These are phyloP conservation scores for Coemansia sp. DNA, from an alignment of 192 early-diverging fungal species.

Conservation along the genomic window DNA sequence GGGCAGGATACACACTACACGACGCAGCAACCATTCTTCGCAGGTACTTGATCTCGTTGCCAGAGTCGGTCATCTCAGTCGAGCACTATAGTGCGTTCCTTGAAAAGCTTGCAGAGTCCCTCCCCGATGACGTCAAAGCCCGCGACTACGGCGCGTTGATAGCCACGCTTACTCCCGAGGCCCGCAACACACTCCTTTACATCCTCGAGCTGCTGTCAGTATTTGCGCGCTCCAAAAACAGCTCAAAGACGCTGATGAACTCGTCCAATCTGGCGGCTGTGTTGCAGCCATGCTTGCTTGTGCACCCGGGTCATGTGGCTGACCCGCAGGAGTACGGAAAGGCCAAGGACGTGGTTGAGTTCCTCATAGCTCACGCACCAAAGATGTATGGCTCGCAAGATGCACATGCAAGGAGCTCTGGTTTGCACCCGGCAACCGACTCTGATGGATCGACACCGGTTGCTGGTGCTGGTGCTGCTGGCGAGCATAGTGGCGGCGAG, in stretches of 20 bases:
- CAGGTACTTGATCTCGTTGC: conserved; percentile 69
- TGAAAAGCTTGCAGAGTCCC: conserved; percentile 59
- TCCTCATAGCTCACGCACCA: conserved; percentile 61
- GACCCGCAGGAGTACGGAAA: conserved; percentile 73
- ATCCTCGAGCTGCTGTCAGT: conserved; percentile 63
- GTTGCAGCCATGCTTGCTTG: conserved; percentile 72
- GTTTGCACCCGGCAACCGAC: background rate
- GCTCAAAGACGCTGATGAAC: conserved; percentile 67
- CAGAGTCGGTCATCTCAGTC: conserved; percentile 71
- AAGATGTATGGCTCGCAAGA: conserved; percentile 12
- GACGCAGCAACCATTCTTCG: conserved; percentile 77
- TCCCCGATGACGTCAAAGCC: conserved; percentile 34
- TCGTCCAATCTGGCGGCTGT: conserved; percentile 74
- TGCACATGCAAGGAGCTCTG: background rate
- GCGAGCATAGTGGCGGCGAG: background rate
- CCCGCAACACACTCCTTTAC: conserved; percentile 70
- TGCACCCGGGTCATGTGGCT: conserved; percentile 70
- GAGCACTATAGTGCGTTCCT: conserved; percentile 67
- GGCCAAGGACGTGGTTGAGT: conserved; percentile 74
- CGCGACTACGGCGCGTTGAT: conserved; percentile 62
- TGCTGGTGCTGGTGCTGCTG: background rate
- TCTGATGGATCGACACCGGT: background rate
- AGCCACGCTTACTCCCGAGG: conserved; percentile 53
- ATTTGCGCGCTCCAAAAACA: conserved; percentile 47
- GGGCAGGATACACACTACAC: conserved; percentile 72